Evolutionary conservation across 208 protist species (phyloP), one percentile per base, ranked within the genome.

Genomic region (Porcisia hertigi): DNA sequence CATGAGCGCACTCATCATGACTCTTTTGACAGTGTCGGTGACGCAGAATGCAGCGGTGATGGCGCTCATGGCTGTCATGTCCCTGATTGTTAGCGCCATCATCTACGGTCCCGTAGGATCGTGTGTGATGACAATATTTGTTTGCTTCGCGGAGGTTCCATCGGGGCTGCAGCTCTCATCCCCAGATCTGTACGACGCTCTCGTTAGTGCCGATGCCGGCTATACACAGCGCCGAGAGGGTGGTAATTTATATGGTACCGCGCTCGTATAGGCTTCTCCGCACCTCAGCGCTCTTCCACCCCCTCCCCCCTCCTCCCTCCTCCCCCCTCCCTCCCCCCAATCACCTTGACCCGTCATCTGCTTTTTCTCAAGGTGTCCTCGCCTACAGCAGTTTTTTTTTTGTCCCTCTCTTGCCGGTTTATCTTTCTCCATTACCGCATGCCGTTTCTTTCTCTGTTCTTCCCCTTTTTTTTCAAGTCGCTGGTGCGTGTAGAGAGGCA

Each of bases 111-210:
- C 87, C n/a, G 82, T 96, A 36, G 54, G 80, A 52, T 92, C 83
- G 73, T 83, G 80, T n/a, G 84, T 96, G 41, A 84, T 80, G 23
- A 95, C 91, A 20, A 73, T 97, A 18, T 96, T 96, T 85, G 91
- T 97, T 23, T 95, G 94, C 81, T 95, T 93, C 69, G 92, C 87
- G 5, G 93, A 98, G 75, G 73, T 92, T 45, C 89, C 90, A 23
- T 86, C 92, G 36, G 86, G 77, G 18, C 75, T 97, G 62, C 69
- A 79, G 66, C 58, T 88, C 55, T 94, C 92, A 0, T 90, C 85
- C 52, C 90, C 90, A 18, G 78, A 86, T 47, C 76, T 96, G 47
- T 92, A 92, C 71, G 82, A 60, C 6, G 78, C 62, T 2, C 70
- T 96, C 25, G 75, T 87, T 43, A 69, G 73, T 25, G 64, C 77